Evolutionary conservation across 257 asterid genomes (phyloP).

Genomic region (Orobanche coerulescens): DNA sequence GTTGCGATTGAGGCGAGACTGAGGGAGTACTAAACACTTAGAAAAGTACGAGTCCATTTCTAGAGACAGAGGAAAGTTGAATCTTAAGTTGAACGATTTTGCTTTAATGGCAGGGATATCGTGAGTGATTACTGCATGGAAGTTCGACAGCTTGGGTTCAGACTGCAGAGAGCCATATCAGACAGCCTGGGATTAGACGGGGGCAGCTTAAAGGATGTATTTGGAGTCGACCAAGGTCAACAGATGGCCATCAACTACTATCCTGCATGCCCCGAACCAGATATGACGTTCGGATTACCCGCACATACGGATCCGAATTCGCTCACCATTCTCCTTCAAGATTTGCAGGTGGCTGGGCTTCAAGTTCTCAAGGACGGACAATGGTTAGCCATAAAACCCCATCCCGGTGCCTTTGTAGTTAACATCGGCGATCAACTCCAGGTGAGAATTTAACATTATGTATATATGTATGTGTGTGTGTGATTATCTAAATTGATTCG

Average conservation of each 20-base stretch:
- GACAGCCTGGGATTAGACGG: constrained; percentile 38
- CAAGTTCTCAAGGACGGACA: constrained; percentile 75
- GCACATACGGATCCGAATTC: constrained; percentile 87
- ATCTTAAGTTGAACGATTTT: too few species aligned
- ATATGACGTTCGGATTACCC: constrained; percentile 74
- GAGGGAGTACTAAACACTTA: too few species aligned
- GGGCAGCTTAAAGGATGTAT: constrained; percentile 28
- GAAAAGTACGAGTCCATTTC: too few species aligned
- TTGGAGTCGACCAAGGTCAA: constrained; percentile 90
- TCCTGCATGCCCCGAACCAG: constrained; percentile 89
- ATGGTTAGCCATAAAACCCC: constrained; percentile 74
- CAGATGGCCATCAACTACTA: constrained; percentile 88
- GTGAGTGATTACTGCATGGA: constrained; percentile 41
- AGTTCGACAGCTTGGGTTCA: constrained; percentile 45
- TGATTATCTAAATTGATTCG: too few species aligned
- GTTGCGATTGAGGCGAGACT: too few species aligned
- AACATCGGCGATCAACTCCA: constrained; percentile 85
- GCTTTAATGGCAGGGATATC: constrained; percentile 42
- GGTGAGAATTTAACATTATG: too few species aligned
- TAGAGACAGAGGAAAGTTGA: too few species aligned
- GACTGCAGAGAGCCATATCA: constrained; percentile 41
- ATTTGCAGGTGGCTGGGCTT: constrained; percentile 62
- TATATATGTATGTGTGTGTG: neutral
- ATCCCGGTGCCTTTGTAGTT: constrained; percentile 62
- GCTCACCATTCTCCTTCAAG: constrained; percentile 87